Evolutionary conservation across 139 green algal genomes (phyloP), one percentile per base, ranked within the genome.

Genomic region (Chlamydomonas sp.): DNA sequence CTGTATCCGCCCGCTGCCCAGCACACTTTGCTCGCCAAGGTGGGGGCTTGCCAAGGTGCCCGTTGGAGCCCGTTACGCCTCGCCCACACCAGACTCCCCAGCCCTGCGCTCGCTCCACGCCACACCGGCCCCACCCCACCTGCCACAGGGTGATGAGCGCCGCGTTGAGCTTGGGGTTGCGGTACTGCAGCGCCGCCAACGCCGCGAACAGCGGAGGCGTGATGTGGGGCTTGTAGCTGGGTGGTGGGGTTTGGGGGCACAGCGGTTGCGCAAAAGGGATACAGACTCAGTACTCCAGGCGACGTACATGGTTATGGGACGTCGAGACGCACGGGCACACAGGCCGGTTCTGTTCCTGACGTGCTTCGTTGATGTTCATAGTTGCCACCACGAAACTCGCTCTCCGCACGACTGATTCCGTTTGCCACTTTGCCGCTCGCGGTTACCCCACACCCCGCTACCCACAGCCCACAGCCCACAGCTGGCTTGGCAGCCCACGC

Each of bases 181-280:
- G 58, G 83, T 87, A 87, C 62, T 80, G 72, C 83, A 87, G 83
- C 6, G 62, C 83, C 31, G 83, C 72, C 62, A 80, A 63, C 1
- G 83, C 72, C 4, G 83, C 57, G 16, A 87, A 73, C 62, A 87
- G 31, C 9, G 49, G 5, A 8, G 83, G 83, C 20, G 80, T 5
- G 31, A 18, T 3, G 62, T 1, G 63, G 83, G 73, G 14, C 31
- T 66, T 64, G 62, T 76, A 81, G 18, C 83, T 87, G 83, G 20
- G 73, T n/a, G 58, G 15, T 9, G 8, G 15, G 20, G 14, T 73
- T 73, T 73, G 18, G 10, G 4, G 9, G 67, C 18, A 5, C 8
- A 73, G 7, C 8, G 3, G 20, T 12, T 12, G 67, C 9, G 67
- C 67, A 17, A 73, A 5, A 15, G 8, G 18, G 67, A 4, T 73